Evolutionary conservation across 768 basidiomycete genomes (phyloP).

Genomic region (Rhizopogon sp.): DNA sequence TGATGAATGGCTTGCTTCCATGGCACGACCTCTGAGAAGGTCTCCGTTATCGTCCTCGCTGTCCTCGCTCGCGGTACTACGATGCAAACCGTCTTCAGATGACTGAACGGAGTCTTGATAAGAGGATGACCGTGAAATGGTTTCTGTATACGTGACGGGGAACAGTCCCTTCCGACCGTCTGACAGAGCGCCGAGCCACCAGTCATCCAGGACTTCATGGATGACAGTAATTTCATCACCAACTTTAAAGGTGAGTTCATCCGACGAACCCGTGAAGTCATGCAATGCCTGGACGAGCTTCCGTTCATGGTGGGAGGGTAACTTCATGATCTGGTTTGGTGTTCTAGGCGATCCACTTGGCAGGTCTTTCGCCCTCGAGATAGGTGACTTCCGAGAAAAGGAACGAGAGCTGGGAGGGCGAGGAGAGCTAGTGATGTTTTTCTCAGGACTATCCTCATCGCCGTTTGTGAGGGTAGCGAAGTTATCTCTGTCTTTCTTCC

Average conservation of each 20-base stretch:
- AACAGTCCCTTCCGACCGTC: slow-evolving; percentile 74
- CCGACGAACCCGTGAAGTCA: slow-evolving; percentile 69
- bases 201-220: slow-evolving; percentile 80
- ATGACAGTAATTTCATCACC: slow-evolving; percentile 76
- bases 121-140: slow-evolving; percentile 9
- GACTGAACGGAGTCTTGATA: slow-evolving; percentile 27
- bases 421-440: slow-evolving; percentile 21
- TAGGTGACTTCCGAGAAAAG: slow-evolving; percentile 22
- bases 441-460: slow-evolving; percentile 24
- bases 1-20: slow-evolving; percentile 7
- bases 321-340: slow-evolving; percentile 42
- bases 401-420: slow-evolving; percentile 33
- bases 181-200: slow-evolving; percentile 80
- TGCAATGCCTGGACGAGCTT: slow-evolving; percentile 65
- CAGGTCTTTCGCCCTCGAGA: slow-evolving; percentile 18
- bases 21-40: slow-evolving; percentile 7
- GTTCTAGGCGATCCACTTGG: slow-evolving; percentile 20
- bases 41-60: slow-evolving; percentile 17
- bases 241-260: slow-evolving; percentile 71
- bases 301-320: slow-evolving; percentile 42
- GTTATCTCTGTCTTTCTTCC: slow-evolving; percentile 56
- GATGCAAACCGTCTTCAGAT: slow-evolving; percentile 14
- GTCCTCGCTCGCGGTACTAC: slow-evolving; percentile 9
- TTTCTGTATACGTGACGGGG: slow-evolving; percentile 72
- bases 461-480: slow-evolving; percentile 54